phyloP scores from a whole-genome alignment of 2,329 filamentous ascomycete genomes.

The Xylariaceae sp. region DNA sequence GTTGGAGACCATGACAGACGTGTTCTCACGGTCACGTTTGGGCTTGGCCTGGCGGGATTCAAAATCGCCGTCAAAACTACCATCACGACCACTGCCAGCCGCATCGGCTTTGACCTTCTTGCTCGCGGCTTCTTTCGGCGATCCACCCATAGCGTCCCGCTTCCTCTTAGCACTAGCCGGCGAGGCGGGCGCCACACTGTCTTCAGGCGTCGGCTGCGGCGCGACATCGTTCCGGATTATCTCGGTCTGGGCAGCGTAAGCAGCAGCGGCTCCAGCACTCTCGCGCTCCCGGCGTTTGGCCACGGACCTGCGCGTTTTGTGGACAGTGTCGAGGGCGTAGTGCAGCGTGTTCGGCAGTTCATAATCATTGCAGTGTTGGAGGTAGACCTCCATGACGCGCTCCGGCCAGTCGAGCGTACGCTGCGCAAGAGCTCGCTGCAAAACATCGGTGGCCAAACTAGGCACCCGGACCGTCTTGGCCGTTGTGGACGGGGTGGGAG shows the following conservation, averaged over 20 bases:
- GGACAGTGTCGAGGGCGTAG: conserved; percentile 65
- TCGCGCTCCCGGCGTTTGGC: conserved; percentile 61
- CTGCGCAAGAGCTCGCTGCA: conserved; percentile 63
- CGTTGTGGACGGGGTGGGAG: conserved; percentile 33
- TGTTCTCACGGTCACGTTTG: conserved; percentile 86
- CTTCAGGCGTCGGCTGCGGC: conserved; percentile 23
- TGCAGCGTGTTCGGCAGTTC: conserved; percentile 73
- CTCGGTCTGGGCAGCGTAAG: conserved; percentile 37
- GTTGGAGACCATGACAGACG: conserved; percentile 74
- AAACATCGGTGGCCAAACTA: conserved; percentile 65
- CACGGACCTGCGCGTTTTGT: conserved; percentile 61
- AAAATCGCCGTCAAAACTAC: conserved; percentile 18
- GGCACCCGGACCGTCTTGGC: conserved; percentile 56
- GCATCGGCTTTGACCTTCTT: conserved; percentile 61
- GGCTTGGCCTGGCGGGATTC: conserved; percentile 38
- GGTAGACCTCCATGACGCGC: conserved; percentile 66
- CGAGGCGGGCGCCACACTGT: conserved; percentile 29
- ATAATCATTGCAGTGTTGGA: conserved; percentile 83
- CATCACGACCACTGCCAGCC: too few relatives aligned
- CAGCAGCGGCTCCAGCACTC: conserved; percentile 52
- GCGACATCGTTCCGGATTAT: conserved; percentile 33
- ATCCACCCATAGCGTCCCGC: conserved; percentile 53
- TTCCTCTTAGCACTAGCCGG: conserved; percentile 63
- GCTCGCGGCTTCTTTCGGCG: conserved; percentile 44
- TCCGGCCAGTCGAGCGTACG: conserved; percentile 70